phyloP scores from a whole-genome alignment of 2,329 filamentous ascomycete genomes.

The Pyrenochaeta sp. region DNA sequence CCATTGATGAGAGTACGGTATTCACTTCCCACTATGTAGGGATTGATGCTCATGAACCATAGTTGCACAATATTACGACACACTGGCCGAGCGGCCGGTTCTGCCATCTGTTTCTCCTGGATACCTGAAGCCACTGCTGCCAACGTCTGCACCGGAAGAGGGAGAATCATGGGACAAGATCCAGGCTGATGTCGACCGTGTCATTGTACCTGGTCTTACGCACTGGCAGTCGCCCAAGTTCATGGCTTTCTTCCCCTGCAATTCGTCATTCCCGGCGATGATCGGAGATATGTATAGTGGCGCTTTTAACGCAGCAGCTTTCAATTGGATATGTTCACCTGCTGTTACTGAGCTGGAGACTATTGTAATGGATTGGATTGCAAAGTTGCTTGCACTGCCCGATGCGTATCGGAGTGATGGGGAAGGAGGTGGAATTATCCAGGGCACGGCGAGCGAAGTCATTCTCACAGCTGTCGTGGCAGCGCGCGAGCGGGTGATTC shows the following conservation, averaged over 20 bases:
- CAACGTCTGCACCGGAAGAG: constrained; percentile 67
- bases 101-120: constrained; percentile 82
- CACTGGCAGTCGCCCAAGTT: constrained; percentile 94
- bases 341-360: constrained; percentile 94
- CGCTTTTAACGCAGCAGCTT: constrained; percentile 87
- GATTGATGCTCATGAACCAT: constrained; percentile 5
- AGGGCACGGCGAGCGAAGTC: constrained; percentile 88
- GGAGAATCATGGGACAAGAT: constrained; percentile 81
- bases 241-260: constrained; percentile 93
- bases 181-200: constrained; percentile 79
- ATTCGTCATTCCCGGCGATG: constrained; percentile 81
- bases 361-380: constrained; percentile 90
- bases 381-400: constrained; percentile 76
- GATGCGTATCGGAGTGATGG: constrained; percentile 75
- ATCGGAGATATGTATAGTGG: constrained; percentile 92
- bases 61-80: constrained; percentile 88
- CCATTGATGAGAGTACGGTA: constrained; percentile 77
- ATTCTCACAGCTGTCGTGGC: constrained; percentile 87
- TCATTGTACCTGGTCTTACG: constrained; percentile 90
- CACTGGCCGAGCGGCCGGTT: constrained; percentile 72
- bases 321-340: constrained; percentile 97
- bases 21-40: not conserved
- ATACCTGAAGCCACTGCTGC: constrained; percentile 83
- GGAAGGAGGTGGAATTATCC: constrained; percentile 89
- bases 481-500: constrained; percentile 71